Evolutionary conservation across 2,329 filamentous ascomycete genomes (phyloP), one percentile per base, ranked within the genome.

Genomic region (Alternaria sp.): DNA sequence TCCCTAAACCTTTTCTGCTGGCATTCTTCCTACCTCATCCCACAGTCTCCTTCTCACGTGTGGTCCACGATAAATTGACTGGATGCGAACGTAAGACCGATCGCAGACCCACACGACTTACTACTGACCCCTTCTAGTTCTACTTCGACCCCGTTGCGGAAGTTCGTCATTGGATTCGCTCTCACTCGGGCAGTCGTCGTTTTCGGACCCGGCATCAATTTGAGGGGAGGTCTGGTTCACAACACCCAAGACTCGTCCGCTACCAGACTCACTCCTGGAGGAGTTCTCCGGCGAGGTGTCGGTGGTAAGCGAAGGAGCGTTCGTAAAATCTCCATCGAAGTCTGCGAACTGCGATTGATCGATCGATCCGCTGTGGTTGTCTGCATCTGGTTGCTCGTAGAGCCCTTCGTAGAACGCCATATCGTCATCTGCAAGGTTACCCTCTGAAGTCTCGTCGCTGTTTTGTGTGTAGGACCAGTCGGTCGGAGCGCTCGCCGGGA

Each of bases 291-390:
- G 37, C 0, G 37, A 41, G 8, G 37, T 41, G 5, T 4, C 28
- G 28, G 15, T 37, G 5, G 12, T 51, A 12, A 51, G 20, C 20
- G 30, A 41, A n/a, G 49, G 14, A 10, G 4, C n/a, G 9, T 0
- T 14, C 3, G 28, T 23, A 14, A 53, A 28, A 8, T 25, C 20
- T 8, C 30, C 33, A 11, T 50, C 33, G 15, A 63, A 63, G 4
- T 60, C 57, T 1, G 50, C 56, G 15, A 63, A 63, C 1, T 60
- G 56, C 3, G 56, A 56, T 44, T 63, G 61, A 15, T 63, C 50
- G 21, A 59, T 50, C 18, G 44, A 15, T 14, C 9, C 5, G 15
- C 20, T 20, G 14, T 49, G 20, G 26, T 10, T 28, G 10, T 23
- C 44, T 25, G 20, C 5, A 28, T 25, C 3, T 4, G 43, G 37